Evolutionary conservation across 768 basidiomycete species (phyloP).

Genomic region (Tulasnella sp.): DNA sequence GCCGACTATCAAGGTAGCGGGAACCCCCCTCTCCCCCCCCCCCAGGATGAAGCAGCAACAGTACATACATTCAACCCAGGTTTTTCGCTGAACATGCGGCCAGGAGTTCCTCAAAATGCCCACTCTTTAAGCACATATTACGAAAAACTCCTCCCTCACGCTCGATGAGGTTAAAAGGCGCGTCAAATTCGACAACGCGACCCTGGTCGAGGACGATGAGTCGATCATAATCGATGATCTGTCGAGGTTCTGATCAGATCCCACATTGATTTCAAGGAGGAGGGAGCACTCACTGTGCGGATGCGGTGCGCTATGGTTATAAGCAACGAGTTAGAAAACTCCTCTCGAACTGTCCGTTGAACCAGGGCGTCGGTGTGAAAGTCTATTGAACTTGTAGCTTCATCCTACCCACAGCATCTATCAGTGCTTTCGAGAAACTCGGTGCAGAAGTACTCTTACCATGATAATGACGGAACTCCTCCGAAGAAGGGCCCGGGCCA

Average conservation of each 20-base stretch:
- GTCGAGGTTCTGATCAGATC: background rate
- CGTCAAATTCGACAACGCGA: conserved; percentile 58
- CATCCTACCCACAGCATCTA: conserved; percentile 28
- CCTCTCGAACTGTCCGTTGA: conserved; percentile 76
- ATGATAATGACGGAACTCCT: conserved; percentile 66
- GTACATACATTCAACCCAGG: too few relatives aligned
- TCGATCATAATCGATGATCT: conserved; percentile 67
- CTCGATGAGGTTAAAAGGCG: conserved; percentile 57
- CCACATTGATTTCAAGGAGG: background rate
- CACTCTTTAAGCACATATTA: conserved; percentile 22
- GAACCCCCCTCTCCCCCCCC: too few relatives aligned
- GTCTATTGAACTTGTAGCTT: conserved; percentile 81
- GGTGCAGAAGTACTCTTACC: conserved; percentile 27
- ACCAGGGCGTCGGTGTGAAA: conserved; percentile 87
- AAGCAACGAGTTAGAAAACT: conserved; percentile 57
- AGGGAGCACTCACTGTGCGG: background rate
- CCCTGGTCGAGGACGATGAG: conserved; percentile 33
- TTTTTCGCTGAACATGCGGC: background rate
- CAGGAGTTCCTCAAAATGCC: conserved; percentile 20
- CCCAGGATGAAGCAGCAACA: too few relatives aligned
- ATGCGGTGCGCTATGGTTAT: conserved; percentile 61
- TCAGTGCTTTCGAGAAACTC: background rate
- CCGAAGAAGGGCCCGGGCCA: conserved; percentile 68
- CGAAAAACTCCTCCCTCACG: conserved; percentile 43
- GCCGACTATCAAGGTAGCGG: too few relatives aligned